Conservation (phyloP, 306 rosid species). For the Aeschynomene evenia region DNA sequence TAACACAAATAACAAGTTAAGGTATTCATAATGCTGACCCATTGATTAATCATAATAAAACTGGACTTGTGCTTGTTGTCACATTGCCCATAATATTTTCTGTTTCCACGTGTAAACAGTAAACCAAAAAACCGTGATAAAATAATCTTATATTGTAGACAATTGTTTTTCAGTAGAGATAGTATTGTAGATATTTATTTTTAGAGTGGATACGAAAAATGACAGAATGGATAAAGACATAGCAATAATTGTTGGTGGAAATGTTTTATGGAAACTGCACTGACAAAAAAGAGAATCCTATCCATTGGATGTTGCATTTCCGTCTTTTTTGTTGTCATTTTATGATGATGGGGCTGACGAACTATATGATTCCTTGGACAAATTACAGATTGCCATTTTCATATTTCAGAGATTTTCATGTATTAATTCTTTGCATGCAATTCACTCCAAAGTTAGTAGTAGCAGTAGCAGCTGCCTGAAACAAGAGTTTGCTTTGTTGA, state of each 20-base stretch:
- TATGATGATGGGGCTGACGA: not conserved
- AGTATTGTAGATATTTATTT: not conserved
- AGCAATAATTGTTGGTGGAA: conserved; percentile 4
- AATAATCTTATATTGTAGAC: not conserved
- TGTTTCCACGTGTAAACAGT: not conserved
- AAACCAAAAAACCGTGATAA: not conserved
- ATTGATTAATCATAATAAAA: no score
- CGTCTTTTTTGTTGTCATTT: not conserved
- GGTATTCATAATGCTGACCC: not conserved
- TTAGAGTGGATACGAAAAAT: not conserved
- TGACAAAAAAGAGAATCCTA: not conserved
- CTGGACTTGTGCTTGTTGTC: not conserved
- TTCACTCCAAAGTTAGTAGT: not conserved
- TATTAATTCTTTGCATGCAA: not conserved
- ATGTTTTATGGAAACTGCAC: not conserved
- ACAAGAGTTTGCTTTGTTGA: not conserved
- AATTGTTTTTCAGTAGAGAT: not conserved
- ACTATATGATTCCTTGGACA: not conserved
- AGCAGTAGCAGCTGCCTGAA: not conserved
- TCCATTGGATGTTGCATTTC: not conserved
- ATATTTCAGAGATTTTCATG: not conserved
- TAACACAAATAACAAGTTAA: not conserved
- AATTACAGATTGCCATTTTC: not conserved
- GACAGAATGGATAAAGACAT: conserved; percentile 14
- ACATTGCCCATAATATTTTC: no score